Evolutionary conservation across 352 stramenopile genomes (phyloP), one percentile per base, ranked within the genome.

Genomic region (Blastocystis sp.): DNA sequence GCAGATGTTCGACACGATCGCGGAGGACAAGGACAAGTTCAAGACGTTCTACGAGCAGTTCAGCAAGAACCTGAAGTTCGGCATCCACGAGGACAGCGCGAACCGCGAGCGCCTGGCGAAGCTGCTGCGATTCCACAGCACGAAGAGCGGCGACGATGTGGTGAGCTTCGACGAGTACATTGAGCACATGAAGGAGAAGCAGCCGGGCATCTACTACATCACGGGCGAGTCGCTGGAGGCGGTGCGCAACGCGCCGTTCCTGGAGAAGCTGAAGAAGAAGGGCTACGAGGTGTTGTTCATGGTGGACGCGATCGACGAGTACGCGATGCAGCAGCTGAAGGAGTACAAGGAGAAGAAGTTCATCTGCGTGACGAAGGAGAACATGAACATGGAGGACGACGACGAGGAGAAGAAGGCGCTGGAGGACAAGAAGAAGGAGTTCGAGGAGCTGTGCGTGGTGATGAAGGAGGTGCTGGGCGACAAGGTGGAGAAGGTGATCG

Each of bases 131-230:
- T 99, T 98, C 93, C 92, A 98, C 91, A 98, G 95, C 89, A 98
- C 96, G 91, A 99, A 98, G 94, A 97, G 92, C 82, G 96, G 97
- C 79, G 95, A 98, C 87, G 95, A 98, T 66, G 99, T 34, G 0
- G 28, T 34, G 28, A 34, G 28, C 28, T 34, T 34, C 28, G 28
- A 34, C 28, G 28, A 34, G 91, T 99, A 99, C 92, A 95, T 99
- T 64, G 94, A 92, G 81, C 92, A 93, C 92, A 94, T 98, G 96
- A 92, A 97, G 92, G 96, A 96, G 93, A 95, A 90, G 90, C 96
- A 99, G 93, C 94, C 96, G 52, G 96, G 96, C 82, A 99, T 99
- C 90, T 99, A 99, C 94, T 99, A 99, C 94, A 95, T 99, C 81
- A 99, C 96, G 28, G 28, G 28, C 28, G 28, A 34, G 28, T 34